phyloP scores from a whole-genome alignment of 768 basidiomycete genomes.

The Tubosaeta sp. region DNA sequence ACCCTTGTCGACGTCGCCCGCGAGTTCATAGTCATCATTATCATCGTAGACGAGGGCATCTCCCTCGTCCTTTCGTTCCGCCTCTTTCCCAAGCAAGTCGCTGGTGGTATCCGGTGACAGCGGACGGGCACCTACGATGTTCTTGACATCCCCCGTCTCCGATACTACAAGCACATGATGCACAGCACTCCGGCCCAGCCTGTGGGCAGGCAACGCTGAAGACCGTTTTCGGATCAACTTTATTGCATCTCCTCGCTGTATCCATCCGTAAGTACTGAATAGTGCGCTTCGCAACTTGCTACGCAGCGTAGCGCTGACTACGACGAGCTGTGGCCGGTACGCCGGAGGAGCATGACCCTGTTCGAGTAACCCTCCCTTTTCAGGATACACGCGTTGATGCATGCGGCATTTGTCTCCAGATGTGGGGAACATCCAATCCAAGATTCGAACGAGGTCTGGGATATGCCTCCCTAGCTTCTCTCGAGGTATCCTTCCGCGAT shows the following conservation, averaged over 20 bases:
- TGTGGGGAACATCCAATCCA: constrained; percentile 53
- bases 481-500: constrained; percentile 32
- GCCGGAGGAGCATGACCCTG: constrained; percentile 3
- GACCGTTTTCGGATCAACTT: constrained; percentile 26
- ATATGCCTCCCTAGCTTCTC: constrained; percentile 50
- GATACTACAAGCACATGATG: constrained; percentile 65
- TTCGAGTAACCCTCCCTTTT: constrained; percentile 8
- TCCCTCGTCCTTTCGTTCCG: constrained; percentile 2
- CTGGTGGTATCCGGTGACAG: neutral
- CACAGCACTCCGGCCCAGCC: constrained; percentile 24
- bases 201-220: constrained; percentile 23
- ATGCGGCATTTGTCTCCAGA: constrained; percentile 13
- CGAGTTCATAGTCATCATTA: constrained; percentile 16
- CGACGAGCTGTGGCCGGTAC: constrained; percentile 52
- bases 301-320: constrained; percentile 70
- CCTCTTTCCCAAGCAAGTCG: neutral
- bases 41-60: constrained; percentile 24
- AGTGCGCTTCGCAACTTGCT: constrained; percentile 38
- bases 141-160: constrained; percentile 46
- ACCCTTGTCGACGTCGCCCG: constrained; percentile 23
- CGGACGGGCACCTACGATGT: constrained; percentile 46
- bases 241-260: constrained; percentile 39
- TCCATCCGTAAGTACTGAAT: constrained; percentile 56
- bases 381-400: neutral
- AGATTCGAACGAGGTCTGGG: constrained; percentile 52